phyloP scores from a whole-genome alignment of 331 rosid species.

The Arachis monticola region DNA sequence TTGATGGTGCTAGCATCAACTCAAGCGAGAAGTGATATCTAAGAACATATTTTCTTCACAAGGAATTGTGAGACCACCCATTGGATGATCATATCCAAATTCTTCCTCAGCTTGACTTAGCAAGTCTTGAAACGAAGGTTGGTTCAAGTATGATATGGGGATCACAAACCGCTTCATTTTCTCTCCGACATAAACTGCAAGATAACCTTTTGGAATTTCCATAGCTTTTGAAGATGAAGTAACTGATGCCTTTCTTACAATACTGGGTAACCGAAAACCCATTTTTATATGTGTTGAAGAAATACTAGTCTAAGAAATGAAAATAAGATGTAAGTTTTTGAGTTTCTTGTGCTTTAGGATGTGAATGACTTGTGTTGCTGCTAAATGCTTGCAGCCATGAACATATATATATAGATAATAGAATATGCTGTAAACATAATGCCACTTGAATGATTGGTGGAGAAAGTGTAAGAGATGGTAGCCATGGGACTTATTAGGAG shows the following conservation, averaged over 20 bases:
- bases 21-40: constrained; percentile 12
- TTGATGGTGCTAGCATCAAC: no score
- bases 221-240: background rate
- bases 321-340: background rate
- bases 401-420: constrained; percentile 36
- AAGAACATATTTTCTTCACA: background rate
- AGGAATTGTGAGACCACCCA: constrained; percentile 23
- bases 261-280: constrained; percentile 37
- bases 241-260: background rate
- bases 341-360: constrained; percentile 9
- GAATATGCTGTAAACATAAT: background rate
- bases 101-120: constrained; percentile 4
- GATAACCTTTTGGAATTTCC: constrained; percentile 33
- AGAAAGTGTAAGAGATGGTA: background rate
- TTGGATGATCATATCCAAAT: constrained; percentile 15
- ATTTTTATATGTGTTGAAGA: background rate
- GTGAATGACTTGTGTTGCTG: constrained; percentile 27
- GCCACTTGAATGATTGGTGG: background rate
- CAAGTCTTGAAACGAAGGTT: background rate
- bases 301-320: background rate
- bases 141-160: constrained; percentile 17
- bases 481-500: constrained; percentile 16
- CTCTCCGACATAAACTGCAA: constrained; percentile 39
- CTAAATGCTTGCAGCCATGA: constrained; percentile 5
- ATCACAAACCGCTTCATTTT: constrained; percentile 37